phyloP scores from a whole-genome alignment of 1,139 yeast species.

The Yueomyces sp. region DNA sequence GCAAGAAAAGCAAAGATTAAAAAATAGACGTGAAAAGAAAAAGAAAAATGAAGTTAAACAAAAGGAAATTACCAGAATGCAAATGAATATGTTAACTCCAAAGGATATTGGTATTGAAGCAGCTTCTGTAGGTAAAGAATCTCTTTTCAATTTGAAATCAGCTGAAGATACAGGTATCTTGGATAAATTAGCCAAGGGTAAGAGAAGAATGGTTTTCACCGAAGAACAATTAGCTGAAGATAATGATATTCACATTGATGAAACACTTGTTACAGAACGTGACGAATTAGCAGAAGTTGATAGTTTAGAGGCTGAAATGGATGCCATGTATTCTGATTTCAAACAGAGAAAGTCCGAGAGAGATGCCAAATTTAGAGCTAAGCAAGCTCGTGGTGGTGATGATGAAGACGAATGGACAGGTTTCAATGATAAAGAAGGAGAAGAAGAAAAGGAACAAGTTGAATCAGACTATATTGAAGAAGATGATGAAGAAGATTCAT shows the following conservation, averaged over 20 bases:
- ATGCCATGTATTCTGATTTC: slow-evolving; percentile 66
- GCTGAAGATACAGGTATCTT: slow-evolving; percentile 83
- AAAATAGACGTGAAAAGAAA: slow-evolving; percentile 68
- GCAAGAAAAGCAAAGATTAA: slow-evolving; percentile 57
- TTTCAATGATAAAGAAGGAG: slow-evolving; percentile 39
- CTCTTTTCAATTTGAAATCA: slow-evolving; percentile 65
- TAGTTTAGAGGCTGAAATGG: slow-evolving; percentile 67
- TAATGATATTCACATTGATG: slow-evolving; percentile 37
- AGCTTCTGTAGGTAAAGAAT: slow-evolving; percentile 66
- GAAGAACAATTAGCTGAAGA: slow-evolving; percentile 42
- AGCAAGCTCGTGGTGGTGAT: slow-evolving; percentile 67
- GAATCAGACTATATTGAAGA: slow-evolving; percentile 21
- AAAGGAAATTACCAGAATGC: slow-evolving; percentile 82
- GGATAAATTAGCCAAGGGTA: slow-evolving; percentile 65
- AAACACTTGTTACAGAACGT: slow-evolving; percentile 29
- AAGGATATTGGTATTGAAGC: slow-evolving; percentile 91
- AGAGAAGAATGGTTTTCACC: slow-evolving; percentile 60
- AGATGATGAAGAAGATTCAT: slow-evolving; percentile 29
- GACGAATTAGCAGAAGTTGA: slow-evolving; percentile 43
- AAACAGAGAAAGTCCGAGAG: slow-evolving; percentile 66
- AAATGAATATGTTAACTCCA: slow-evolving; percentile 92
- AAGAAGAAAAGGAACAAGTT: slow-evolving; percentile 24
- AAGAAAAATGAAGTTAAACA: slow-evolving; percentile 72
- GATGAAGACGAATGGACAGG: slow-evolving; percentile 87
- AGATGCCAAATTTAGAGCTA: slow-evolving; percentile 71